phyloP scores from a whole-genome alignment of 352 stramenopile species.

The Phytophthora meadii region DNA sequence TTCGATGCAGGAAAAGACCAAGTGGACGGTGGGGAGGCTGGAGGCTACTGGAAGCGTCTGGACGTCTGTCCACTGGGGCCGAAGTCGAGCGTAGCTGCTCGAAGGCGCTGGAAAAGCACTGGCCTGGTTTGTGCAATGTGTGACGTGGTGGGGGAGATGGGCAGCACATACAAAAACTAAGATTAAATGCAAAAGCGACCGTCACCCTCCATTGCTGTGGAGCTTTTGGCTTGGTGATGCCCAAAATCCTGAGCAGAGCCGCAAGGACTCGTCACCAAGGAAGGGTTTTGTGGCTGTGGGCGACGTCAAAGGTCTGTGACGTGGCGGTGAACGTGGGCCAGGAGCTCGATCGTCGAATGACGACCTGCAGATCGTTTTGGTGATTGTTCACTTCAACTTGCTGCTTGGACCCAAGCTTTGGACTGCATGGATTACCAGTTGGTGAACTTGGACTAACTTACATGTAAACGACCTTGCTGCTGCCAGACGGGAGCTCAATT shows the following conservation, averaged over 20 bases:
- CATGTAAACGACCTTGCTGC: too few species aligned
- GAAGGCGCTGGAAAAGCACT: conserved; percentile 25
- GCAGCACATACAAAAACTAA: conserved; percentile 27
- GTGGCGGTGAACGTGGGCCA: too few species aligned
- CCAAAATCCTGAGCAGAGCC: conserved; percentile 14
- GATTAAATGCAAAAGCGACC: conserved; percentile 12
- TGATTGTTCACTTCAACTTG: conserved; percentile 30
- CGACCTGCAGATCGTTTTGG: conserved; percentile 15
- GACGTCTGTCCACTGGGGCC: conserved; percentile 23
- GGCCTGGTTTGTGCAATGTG: conserved; percentile 27
- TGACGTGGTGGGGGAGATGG: conserved; percentile 33
- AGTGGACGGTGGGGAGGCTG: conserved; percentile 13
- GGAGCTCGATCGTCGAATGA: neutral
- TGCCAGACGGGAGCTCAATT: too few species aligned
- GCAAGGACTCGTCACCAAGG: conserved; percentile 18
- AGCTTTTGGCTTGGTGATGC: conserved; percentile 5
- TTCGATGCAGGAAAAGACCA: conserved; percentile 26
- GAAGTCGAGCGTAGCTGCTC: conserved; percentile 32
- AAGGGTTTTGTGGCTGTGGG: conserved; percentile 6
- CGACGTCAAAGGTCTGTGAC: neutral
- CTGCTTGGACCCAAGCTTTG: neutral
- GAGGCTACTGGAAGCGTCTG: neutral
- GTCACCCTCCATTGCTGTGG: conserved; percentile 10
- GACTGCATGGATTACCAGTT: neutral
- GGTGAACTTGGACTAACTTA: too few species aligned